Evolutionary conservation across 768 basidiomycete species (phyloP).

Genomic region (Xerocomellus amylosporus): DNA sequence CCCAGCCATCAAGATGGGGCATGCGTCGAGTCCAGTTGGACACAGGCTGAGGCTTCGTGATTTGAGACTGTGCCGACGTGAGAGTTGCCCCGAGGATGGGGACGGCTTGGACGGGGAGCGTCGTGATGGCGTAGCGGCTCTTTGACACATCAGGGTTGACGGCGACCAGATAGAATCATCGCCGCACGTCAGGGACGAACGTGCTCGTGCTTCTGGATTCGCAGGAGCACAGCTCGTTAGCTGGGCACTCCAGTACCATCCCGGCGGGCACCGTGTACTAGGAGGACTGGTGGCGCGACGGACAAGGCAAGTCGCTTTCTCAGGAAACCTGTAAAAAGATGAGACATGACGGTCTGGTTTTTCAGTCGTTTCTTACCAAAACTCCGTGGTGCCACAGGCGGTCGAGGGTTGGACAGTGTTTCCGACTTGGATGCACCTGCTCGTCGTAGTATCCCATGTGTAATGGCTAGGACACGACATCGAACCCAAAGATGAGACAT

Average conservation of each 20-base stretch:
- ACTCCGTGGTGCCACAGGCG: slow-evolving; percentile 4
- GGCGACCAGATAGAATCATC: slow-evolving; percentile 46
- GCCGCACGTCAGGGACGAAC: slow-evolving; percentile 31
- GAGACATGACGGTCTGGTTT: not conserved
- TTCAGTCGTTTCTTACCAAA: slow-evolving; percentile 5
- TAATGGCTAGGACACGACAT: slow-evolving; percentile 8
- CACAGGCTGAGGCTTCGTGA: slow-evolving; percentile 44
- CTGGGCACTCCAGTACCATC: slow-evolving; percentile 18
- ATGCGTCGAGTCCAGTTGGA: slow-evolving; percentile 53
- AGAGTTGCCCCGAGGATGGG: slow-evolving; percentile 16
- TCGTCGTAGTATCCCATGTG: slow-evolving; percentile 3
- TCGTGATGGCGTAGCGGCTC: slow-evolving; percentile 26
- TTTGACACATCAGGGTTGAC: slow-evolving; percentile 42
- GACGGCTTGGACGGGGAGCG: slow-evolving; percentile 31
- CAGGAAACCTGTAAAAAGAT: slow-evolving; percentile 10
- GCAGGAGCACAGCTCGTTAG: slow-evolving; percentile 12
- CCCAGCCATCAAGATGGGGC: slow-evolving; percentile 46
- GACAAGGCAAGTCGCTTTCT: slow-evolving; percentile 10
- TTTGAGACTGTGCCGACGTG: slow-evolving; percentile 32
- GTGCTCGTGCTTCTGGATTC: slow-evolving; percentile 5
- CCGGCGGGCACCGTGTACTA: slow-evolving; percentile 7
- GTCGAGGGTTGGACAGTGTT: not conserved
- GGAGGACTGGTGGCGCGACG: slow-evolving; percentile 1
- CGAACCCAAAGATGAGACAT: not conserved
- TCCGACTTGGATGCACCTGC: slow-evolving; percentile 1